Conservation (phyloP, 306 rosid species). For the Vicia villosa region DNA sequence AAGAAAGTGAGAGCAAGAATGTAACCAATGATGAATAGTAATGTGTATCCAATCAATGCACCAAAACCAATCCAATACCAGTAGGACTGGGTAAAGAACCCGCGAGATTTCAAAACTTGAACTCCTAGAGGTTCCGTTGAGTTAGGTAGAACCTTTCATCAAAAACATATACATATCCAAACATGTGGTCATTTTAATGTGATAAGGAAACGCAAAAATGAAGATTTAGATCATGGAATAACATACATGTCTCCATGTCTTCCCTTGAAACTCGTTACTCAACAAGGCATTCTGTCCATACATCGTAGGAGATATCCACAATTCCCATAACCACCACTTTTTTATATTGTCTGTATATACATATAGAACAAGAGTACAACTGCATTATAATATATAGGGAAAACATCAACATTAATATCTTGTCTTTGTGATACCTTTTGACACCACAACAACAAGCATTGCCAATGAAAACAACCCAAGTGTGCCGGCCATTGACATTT, state of each 20-base stretch:
- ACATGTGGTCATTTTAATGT: neutral
- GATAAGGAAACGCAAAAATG: constrained; percentile 9
- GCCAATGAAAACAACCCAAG: too few relatives aligned
- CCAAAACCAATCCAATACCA: constrained; percentile 48
- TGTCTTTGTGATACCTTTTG: too few relatives aligned
- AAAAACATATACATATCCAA: neutral
- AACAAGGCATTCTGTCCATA: constrained; percentile 47
- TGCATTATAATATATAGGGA: too few relatives aligned
- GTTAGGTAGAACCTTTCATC: constrained; percentile 43
- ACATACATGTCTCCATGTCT: constrained; percentile 42
- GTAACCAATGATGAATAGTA: too few relatives aligned
- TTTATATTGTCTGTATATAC: constrained; percentile 31
- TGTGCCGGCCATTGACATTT: constrained; percentile 38
- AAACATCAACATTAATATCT: too few relatives aligned
- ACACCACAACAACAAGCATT: too few relatives aligned
- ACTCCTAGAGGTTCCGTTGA: constrained; percentile 47
- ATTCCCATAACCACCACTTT: constrained; percentile 53
- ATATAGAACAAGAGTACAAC: neutral
- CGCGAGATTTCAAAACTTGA: constrained; percentile 45
- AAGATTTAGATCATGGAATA: neutral
- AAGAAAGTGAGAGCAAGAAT: too few relatives aligned
- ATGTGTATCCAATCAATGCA: constrained; percentile 38
- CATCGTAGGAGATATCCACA: constrained; percentile 47
- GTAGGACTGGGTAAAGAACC: constrained; percentile 50
- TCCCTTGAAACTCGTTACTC: constrained; percentile 48